These are phyloP conservation scores for Ligustrum vulgare DNA, from an alignment of 257 asterid genomes.

Conservation along the genomic window DNA sequence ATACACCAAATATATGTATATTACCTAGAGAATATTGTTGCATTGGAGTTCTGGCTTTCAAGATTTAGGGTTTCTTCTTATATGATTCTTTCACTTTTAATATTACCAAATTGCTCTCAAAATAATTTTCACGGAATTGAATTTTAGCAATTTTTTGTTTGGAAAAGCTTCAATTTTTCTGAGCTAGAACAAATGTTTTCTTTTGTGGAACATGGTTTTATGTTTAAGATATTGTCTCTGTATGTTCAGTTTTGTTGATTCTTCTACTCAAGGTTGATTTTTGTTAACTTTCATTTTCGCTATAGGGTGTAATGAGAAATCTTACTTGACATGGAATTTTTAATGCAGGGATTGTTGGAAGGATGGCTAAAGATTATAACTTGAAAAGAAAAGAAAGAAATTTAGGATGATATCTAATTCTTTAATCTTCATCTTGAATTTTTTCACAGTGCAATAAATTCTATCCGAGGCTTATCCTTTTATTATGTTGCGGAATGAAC, in stretches of 20 bases:
- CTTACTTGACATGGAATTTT: constrained; percentile 31
- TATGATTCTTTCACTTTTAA: not conserved
- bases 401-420: constrained; percentile 25
- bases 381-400: constrained; percentile 4
- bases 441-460: constrained; percentile 12
- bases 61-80: constrained; percentile 32
- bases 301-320: constrained; percentile 10
- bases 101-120: not conserved
- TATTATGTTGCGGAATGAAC: constrained; percentile 19
- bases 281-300: not conserved
- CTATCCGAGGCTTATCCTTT: constrained; percentile 21
- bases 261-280: no score
- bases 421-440: constrained; percentile 21
- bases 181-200: not conserved
- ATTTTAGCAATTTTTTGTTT: not conserved
- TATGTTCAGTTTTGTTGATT: no score
- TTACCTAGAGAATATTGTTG: constrained; percentile 1
- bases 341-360: constrained; percentile 37
- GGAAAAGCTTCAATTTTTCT: not conserved
- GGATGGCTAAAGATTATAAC: not conserved
- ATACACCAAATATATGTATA: not conserved
- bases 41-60: constrained; percentile 22
- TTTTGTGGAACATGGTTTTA: not conserved
- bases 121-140: not conserved
- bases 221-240: not conserved